These are phyloP conservation scores for Penicillium frequentans DNA, from an alignment of 2,329 filamentous ascomycete genomes.

Conservation along the genomic window DNA sequence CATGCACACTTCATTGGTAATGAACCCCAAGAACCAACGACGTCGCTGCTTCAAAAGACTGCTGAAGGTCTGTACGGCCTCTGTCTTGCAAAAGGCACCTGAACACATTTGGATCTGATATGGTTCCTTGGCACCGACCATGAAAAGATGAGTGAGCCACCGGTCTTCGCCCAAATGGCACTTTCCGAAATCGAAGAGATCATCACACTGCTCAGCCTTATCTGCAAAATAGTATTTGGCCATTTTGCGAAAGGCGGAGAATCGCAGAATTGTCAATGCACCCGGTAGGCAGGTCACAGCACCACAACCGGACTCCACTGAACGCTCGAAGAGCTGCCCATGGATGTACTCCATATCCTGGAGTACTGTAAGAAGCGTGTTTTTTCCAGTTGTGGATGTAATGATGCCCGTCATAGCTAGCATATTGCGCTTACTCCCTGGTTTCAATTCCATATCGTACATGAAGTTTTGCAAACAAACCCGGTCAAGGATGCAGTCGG, in stretches of 20 bases:
- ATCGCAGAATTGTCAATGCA: conserved; percentile 91
- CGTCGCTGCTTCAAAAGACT: conserved; percentile 91
- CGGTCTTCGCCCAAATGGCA: conserved; percentile 93
- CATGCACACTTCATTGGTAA: conserved; percentile 98
- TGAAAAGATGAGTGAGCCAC: conserved; percentile 97
- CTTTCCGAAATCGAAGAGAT: conserved; percentile 95
- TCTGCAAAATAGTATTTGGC: conserved; percentile 98
- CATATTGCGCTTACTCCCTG: conserved; percentile 88
- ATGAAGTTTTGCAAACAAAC: conserved; percentile 96
- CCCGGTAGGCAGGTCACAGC: conserved; percentile 93
- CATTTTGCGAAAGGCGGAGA: conserved; percentile 95
- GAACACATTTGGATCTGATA: conserved; percentile 99
- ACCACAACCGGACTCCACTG: conserved; percentile 90
- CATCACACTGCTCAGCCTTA: conserved; percentile 91
- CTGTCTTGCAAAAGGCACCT: conserved; percentile 96
- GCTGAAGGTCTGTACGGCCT: conserved; percentile 84
- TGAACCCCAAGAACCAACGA: conserved; percentile 94
- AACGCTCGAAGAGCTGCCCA: conserved; percentile 92
- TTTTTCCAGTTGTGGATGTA: conserved; percentile 85
- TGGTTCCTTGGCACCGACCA: conserved; percentile 90
- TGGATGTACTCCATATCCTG: conserved; percentile 99
- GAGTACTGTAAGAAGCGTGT: conserved; percentile 84
- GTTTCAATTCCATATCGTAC: conserved; percentile 97
- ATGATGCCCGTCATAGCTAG: conserved; percentile 97
- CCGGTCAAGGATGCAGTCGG: conserved; percentile 89